Conservation (phyloP, 441 rosid species). For the Melastoma candidum region DNA sequence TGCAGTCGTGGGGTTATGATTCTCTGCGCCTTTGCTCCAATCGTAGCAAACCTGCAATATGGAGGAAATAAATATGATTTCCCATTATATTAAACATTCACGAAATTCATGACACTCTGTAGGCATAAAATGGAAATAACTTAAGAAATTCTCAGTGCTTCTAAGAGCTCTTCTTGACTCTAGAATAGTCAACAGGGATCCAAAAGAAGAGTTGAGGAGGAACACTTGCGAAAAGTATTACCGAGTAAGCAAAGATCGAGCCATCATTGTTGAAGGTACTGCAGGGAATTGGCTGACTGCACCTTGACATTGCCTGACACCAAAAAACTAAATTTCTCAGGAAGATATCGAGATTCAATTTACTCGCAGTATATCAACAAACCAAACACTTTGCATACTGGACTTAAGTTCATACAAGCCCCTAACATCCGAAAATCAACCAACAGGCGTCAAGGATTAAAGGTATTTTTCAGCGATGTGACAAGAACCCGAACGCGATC, state of each 20-base stretch:
- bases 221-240: conserved; percentile 14
- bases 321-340: conserved; percentile 3
- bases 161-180: not conserved
- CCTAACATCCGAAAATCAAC: too few species aligned
- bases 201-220: not conserved
- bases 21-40: conserved; percentile 99
- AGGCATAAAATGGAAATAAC: too few species aligned
- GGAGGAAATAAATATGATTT: conserved; percentile 9
- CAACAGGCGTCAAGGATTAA: too few species aligned
- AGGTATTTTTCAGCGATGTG: too few species aligned
- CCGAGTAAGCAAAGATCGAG: conserved; percentile 82
- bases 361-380: not conserved
- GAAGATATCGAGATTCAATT: not conserved
- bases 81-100: not conserved
- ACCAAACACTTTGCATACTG: not conserved
- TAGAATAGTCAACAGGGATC: not conserved
- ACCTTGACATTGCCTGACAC: conserved; percentile 82
- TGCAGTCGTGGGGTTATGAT: conserved; percentile 94
- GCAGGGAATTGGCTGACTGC: conserved; percentile 78
- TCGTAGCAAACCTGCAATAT: conserved; percentile 68
- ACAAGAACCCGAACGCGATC: too few species aligned
- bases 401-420: too few species aligned
- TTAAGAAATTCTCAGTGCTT: too few species aligned
- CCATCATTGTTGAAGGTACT: conserved; percentile 89
- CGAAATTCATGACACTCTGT: not conserved